These are phyloP conservation scores for Prunella vulgaris DNA, from an alignment of 257 asterid species.

Conservation along the genomic window DNA sequence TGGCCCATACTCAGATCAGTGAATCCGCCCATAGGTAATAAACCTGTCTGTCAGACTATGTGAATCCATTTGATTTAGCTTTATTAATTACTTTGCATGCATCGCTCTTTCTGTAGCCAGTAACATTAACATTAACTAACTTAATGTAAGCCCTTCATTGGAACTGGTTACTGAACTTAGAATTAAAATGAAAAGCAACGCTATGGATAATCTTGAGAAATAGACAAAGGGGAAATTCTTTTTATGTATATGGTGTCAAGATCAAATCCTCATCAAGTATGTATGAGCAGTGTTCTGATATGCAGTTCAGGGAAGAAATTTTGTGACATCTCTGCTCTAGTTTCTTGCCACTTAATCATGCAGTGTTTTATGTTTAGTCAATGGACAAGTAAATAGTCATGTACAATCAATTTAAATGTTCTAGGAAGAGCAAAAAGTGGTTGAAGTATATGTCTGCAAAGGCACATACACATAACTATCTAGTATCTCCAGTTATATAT, in stretches of 20 bases:
- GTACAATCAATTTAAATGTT: not conserved
- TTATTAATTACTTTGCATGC: not conserved
- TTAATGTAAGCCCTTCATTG: not conserved
- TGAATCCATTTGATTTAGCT: constrained; percentile 1
- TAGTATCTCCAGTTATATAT: not conserved
- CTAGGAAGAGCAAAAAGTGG: constrained; percentile 12
- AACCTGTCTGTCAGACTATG: not conserved
- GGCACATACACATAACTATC: constrained; percentile 3
- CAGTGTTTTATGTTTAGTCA: not conserved
- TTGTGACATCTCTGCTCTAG: constrained; percentile 2
- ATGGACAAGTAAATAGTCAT: not conserved
- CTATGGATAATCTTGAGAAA: not conserved
- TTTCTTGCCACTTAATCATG: constrained; percentile 16
- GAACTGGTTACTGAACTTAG: constrained; percentile 4
- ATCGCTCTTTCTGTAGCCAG: constrained; percentile 3
- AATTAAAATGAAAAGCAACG: not conserved
- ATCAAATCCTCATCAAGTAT: not conserved
- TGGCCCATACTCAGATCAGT: no score
- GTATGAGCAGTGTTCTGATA: not conserved
- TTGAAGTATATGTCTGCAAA: not conserved
- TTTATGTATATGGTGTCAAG: not conserved
- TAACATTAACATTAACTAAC: not conserved
- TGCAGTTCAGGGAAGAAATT: not conserved
- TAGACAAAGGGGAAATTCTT: not conserved
- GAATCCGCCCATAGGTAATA: constrained; percentile 37